These are phyloP conservation scores for Aureobasidium pullulans DNA, from an alignment of 2,329 filamentous ascomycete species.

Conservation along the genomic window DNA sequence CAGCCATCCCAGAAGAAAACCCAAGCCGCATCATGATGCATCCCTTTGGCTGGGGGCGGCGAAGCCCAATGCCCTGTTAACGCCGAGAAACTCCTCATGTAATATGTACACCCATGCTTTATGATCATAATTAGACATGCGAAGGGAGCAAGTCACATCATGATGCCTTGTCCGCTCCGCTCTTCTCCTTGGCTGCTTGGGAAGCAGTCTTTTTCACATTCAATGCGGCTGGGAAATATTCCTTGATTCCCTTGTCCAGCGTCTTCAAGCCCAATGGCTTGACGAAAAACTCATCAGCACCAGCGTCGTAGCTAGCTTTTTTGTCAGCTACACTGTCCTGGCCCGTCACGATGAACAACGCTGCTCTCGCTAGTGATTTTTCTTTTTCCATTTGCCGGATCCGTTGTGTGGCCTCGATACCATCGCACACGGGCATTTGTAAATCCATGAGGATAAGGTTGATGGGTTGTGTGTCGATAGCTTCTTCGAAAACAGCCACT, in stretches of 20 bases:
- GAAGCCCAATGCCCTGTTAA: no score
- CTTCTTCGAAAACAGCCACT: slow-evolving; percentile 30
- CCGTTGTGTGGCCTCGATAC: slow-evolving; percentile 31
- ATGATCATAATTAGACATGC: background rate
- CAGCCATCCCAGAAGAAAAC: no score
- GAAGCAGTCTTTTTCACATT: background rate
- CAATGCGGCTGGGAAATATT: slow-evolving; percentile 12
- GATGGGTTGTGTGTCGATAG: slow-evolving; percentile 24
- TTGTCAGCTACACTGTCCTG: slow-evolving; percentile 30
- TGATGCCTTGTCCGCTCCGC: background rate
- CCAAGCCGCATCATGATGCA: no score
- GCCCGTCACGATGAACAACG: slow-evolving; percentile 33
- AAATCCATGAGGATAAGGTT: slow-evolving; percentile 39
- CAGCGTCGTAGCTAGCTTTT: slow-evolving; percentile 27
- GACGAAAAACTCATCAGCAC: slow-evolving; percentile 31
- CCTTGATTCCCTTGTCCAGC: slow-evolving; percentile 15
- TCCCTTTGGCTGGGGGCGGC: no score
- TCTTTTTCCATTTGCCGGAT: slow-evolving; percentile 32
- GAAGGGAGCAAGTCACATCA: no score
- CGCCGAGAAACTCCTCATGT: background rate
- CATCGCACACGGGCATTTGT: slow-evolving; percentile 39
- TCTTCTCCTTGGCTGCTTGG: background rate
- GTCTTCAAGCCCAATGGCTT: slow-evolving; percentile 31
- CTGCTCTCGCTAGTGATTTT: slow-evolving; percentile 26
- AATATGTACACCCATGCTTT: background rate